Percentiles rank a stretch among this genome's conserved stretches.
These are phyloP conservation scores for Lolium rigidum DNA, from an alignment of 176 grass and related monocot species.

Conservation along the genomic window DNA sequence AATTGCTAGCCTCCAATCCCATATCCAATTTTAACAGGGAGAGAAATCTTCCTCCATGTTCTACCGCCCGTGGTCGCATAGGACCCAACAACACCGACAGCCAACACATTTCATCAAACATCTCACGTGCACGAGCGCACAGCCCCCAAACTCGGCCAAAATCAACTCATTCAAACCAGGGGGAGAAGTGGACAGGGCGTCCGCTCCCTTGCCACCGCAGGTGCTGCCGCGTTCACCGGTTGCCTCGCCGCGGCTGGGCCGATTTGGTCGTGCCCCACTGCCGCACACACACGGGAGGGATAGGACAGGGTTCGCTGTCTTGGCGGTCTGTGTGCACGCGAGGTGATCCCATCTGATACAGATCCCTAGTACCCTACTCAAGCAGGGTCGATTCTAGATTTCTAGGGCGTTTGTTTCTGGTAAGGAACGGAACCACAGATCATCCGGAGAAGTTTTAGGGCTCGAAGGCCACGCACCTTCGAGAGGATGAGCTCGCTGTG, in stretches of 20 bases:
- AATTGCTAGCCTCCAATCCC: background rate
- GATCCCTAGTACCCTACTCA: background rate
- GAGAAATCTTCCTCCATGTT: background rate
- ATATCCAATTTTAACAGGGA: background rate
- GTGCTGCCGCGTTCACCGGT: background rate
- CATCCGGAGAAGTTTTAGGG: background rate
- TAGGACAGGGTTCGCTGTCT: background rate
- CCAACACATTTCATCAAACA: constrained; percentile 9
- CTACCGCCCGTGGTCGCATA: background rate
- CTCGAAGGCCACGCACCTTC: constrained; percentile 14
- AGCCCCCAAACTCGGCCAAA: background rate
- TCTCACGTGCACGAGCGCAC: background rate
- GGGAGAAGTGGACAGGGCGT: background rate
- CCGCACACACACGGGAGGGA: background rate
- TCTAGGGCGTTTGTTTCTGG: background rate
- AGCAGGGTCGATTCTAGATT: background rate
- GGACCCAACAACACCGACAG: background rate
- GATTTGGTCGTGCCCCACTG: background rate
- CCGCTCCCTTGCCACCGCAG: background rate
- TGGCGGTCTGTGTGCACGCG: background rate
- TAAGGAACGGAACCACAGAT: constrained; percentile 5
- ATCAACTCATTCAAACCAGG: background rate
- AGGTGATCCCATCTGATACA: background rate
- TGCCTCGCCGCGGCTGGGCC: background rate
- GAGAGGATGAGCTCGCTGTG: background rate